A percentile compares a stretch with the other conserved stretches of the same genome.
phyloP scores from a whole-genome alignment of 2,329 filamentous ascomycete genomes.

The Hirsutella thompsonii region DNA sequence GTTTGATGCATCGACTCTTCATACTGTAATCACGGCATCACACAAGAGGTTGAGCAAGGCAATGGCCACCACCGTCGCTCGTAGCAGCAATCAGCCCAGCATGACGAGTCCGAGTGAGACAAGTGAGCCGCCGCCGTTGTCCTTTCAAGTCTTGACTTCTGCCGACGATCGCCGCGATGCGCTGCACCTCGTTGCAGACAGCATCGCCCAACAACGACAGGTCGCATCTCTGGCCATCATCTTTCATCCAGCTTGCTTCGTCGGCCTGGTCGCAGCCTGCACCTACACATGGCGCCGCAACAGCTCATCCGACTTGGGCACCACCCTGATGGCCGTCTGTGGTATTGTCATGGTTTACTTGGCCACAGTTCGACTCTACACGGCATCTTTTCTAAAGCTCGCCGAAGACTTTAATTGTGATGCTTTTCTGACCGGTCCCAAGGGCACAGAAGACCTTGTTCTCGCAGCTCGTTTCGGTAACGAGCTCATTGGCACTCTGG shows the following conservation, averaged over 20 bases:
- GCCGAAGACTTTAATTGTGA: conserved; percentile 52
- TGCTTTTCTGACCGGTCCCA: conserved; percentile 34
- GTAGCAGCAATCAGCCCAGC: neutral
- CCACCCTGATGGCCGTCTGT: conserved; percentile 40
- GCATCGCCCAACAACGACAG: conserved; percentile 71
- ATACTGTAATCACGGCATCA: too few relatives aligned
- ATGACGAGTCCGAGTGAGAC: neutral
- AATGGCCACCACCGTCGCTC: neutral
- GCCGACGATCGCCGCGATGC: conserved; percentile 51
- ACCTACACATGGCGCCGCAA: conserved; percentile 25
- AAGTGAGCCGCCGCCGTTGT: conserved; percentile 42
- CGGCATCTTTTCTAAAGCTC: conserved; percentile 46
- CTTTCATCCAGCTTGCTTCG: conserved; percentile 42
- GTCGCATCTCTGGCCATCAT: conserved; percentile 50
- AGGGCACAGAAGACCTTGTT: conserved; percentile 31
- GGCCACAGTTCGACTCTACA: conserved; percentile 44
- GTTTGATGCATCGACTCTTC: too few relatives aligned
- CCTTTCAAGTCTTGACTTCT: conserved; percentile 38
- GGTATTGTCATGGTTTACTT: conserved; percentile 52
- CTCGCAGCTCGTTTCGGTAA: conserved; percentile 53
- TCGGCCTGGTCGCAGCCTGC: conserved; percentile 26
- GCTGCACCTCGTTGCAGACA: conserved; percentile 64
- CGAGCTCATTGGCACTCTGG: conserved; percentile 56
- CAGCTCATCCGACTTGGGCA: conserved; percentile 33
- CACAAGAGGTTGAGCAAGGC: too few relatives aligned